Percentiles rank a stretch among this genome's conserved stretches.
phyloP scores from a whole-genome alignment of 2,329 filamentous ascomycete species.

The Neurospora sp. region DNA sequence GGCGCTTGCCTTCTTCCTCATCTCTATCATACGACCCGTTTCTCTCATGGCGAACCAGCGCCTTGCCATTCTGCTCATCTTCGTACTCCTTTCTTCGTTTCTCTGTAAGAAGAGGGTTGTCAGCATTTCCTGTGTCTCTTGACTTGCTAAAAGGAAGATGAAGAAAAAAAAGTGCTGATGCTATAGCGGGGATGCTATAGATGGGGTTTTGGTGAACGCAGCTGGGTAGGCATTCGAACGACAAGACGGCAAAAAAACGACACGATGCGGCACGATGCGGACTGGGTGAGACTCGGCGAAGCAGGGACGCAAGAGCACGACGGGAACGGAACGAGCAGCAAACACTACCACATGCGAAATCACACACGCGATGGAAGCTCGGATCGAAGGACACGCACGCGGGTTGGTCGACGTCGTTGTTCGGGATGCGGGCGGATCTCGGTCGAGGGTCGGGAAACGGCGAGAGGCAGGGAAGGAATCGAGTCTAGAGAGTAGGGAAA shows the following conservation, averaged over 20 bases:
- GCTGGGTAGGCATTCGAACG: not conserved
- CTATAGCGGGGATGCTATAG: not conserved
- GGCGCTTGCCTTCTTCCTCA: conserved; percentile 23
- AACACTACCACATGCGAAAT: conserved; percentile 4
- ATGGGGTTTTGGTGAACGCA: not conserved
- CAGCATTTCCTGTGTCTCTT: conserved; percentile 13
- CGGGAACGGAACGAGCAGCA: not conserved
- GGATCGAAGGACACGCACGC: conserved; percentile 6
- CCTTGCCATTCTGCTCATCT: conserved; percentile 15
- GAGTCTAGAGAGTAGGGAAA: conserved; percentile 3
- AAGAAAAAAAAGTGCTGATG: not conserved
- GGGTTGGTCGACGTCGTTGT: conserved; percentile 4
- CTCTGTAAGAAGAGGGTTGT: conserved; percentile 20
- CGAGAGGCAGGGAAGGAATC: conserved; percentile 6
- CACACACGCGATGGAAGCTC: conserved; percentile 4
- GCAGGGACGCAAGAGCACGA: conserved; percentile 8
- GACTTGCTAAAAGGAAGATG: conserved; percentile 3
- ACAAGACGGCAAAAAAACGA: conserved; percentile 5
- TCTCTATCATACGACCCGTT: conserved; percentile 17
- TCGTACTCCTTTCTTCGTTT: conserved; percentile 33
- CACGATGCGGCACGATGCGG: conserved; percentile 1
- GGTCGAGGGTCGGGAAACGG: conserved; percentile 6
- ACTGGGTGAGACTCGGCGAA: conserved; percentile 9
- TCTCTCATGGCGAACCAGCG: conserved; percentile 4
- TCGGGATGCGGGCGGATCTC: conserved; percentile 4